Base-by-base conservation (phyloP, 2,329 filamentous ascomycete genomes). In the Metarhizium anisopliae region DNA sequence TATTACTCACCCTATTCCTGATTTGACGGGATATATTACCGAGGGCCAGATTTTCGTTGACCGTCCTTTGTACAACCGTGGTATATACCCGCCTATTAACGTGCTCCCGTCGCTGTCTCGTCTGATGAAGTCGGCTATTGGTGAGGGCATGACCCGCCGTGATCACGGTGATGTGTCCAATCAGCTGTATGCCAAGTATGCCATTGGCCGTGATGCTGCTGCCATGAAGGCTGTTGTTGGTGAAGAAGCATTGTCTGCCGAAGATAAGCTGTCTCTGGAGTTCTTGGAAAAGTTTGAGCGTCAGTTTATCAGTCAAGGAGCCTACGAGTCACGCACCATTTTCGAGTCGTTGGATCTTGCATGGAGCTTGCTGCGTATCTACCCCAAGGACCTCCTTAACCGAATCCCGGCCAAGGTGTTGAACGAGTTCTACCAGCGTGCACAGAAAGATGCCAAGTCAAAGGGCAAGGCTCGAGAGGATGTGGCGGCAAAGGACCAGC, bases 61-160 rank as follows among this genome's bases (percentile, higher is more conserved):
- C 74, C 90, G 93, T 76, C 85, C 88, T 68, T 80, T 99, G 54
- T 73, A 91, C 80, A 99, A 99, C 82, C 94, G 94, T 79, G 93
- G 92, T 76, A 86, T 99, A 76, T 96, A 96, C 80, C 94, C 94
- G 54, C 94, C 94, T 20, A 99, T 99, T 80, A 99, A 99, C 78
- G 94, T 99, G 61, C 79, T 99, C 59, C 94, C 94, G 29, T 99
- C 94, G 51, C 87, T 99, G 43, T 99, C 94, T 29, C 94, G 94
- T 84, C 87, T 99, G 70, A 99, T 99, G 94, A 99, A 99, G 77
- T 99, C 94, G 68, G 94, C 94, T 72, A 99, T 99, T 68, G 94
- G 94, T 66, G 92, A 97, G 77, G 90, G 90, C 62, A 93, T 92
- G 81, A 99, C 94, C 30, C 89, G 94, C 67, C 92, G 90, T 74